These are phyloP conservation scores for Davidsoniella virescens DNA, from an alignment of 2,329 filamentous ascomycete species.

Conservation along the genomic window DNA sequence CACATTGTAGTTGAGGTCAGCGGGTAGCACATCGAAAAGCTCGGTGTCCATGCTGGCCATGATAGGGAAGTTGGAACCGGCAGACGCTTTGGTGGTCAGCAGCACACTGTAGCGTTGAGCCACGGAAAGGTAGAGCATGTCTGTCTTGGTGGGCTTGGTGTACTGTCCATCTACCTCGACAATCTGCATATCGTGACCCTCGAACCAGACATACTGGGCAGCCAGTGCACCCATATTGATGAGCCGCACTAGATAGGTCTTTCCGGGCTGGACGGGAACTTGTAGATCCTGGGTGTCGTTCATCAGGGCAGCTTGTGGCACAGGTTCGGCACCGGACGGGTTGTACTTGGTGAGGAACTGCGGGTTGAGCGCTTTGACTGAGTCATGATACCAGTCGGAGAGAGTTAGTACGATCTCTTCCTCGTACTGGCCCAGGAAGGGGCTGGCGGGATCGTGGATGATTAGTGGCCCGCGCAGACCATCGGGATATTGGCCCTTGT, in stretches of 20 bases:
- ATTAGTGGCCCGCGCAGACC: conserved; percentile 49
- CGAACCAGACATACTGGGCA: conserved; percentile 49
- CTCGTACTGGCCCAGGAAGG: conserved; percentile 40
- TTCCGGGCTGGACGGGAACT: conserved; percentile 45
- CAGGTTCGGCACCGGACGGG: conserved; percentile 43
- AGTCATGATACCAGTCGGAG: conserved; percentile 55
- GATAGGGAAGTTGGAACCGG: conserved; percentile 47
- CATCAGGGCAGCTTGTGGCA: conserved; percentile 52
- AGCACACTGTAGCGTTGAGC: conserved; percentile 52
- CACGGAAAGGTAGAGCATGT: conserved; percentile 48
- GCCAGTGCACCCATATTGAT: conserved; percentile 61
- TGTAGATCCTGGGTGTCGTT: conserved; percentile 51
- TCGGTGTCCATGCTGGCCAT: conserved; percentile 48
- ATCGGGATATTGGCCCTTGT: conserved; percentile 52
- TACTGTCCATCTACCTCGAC: conserved; percentile 62
- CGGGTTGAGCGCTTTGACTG: conserved; percentile 31
- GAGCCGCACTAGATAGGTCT: conserved; percentile 57
- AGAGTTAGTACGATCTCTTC: conserved; percentile 48
- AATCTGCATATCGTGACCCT: conserved; percentile 50
- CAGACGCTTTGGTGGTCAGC: conserved; percentile 44
- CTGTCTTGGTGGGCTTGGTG: conserved; percentile 40
- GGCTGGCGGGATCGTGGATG: conserved; percentile 44
- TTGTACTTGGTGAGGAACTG: conserved; percentile 37
- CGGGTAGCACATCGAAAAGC: conserved; percentile 53
- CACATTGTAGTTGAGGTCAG: conserved; percentile 49